Evolutionary conservation across 2,329 filamentous ascomycete genomes (phyloP).

Genomic region (Aspergillus sp.): DNA sequence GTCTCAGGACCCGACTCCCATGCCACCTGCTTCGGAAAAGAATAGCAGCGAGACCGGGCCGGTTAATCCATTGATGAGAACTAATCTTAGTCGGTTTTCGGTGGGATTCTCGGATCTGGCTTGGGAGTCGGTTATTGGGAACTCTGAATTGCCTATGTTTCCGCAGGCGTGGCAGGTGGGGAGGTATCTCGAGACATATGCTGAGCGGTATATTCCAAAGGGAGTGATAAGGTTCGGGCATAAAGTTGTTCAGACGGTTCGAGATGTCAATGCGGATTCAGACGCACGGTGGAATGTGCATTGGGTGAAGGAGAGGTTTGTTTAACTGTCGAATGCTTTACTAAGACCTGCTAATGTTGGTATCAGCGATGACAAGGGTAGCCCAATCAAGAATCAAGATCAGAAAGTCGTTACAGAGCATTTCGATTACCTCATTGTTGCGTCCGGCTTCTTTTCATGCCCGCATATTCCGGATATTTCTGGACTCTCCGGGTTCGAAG

Average conservation of each 20-base stretch:
- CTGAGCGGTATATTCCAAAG: conserved; percentile 50
- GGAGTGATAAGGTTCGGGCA: conserved; percentile 48
- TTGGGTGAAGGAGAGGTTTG: conserved; percentile 18
- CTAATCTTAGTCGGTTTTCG: conserved; percentile 72
- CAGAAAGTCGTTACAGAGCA: conserved; percentile 14
- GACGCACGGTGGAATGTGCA: conserved; percentile 37
- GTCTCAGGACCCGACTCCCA: no score
- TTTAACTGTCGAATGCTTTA: background rate
- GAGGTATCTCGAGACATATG: conserved; percentile 64
- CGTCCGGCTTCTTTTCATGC: conserved; percentile 71
- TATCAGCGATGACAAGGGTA: background rate
- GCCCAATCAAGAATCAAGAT: background rate
- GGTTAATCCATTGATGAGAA: conserved; percentile 55
- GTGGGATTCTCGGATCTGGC: conserved; percentile 60
- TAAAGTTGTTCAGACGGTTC: conserved; percentile 27
- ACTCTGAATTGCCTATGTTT: conserved; percentile 54
- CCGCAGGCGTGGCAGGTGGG: conserved; percentile 75
- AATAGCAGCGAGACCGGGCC: conserved; percentile 1
- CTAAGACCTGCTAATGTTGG: background rate
- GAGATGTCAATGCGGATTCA: conserved; percentile 6
- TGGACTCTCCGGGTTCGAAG: conserved; percentile 22
- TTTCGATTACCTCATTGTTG: conserved; percentile 69
- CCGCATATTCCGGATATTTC: conserved; percentile 49
- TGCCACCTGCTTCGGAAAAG: background rate
- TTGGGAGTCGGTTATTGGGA: conserved; percentile 52